A percentile compares a stretch with the other conserved stretches of the same genome.
Evolutionary conservation across 2,329 filamentous ascomycete genomes (phyloP).

Genomic region (Furcasterigmium sp.): DNA sequence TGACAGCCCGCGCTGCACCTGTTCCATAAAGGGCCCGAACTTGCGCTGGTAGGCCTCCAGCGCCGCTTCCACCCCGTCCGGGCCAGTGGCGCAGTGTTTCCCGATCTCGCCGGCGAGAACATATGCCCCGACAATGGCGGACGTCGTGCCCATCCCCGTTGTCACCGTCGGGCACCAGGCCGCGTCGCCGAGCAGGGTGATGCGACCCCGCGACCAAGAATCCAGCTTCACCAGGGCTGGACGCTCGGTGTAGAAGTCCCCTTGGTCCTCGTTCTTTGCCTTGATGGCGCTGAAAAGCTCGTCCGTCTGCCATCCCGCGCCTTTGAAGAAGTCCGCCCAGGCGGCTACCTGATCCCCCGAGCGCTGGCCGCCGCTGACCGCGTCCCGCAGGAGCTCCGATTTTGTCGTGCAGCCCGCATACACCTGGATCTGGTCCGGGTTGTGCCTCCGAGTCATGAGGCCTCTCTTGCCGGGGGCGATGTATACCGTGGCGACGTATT

Average conservation of each 20-base stretch:
- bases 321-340: slow-evolving; percentile 27
- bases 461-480: slow-evolving; percentile 25
- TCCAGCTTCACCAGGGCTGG: neutral
- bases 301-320: slow-evolving; percentile 38
- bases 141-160: slow-evolving; percentile 39
- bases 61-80: neutral
- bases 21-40: neutral
- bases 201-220: slow-evolving; percentile 26
- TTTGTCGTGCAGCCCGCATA: slow-evolving; percentile 26
- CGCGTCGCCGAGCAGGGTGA: slow-evolving; percentile 43
- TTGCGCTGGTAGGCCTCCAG: neutral
- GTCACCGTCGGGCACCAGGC: slow-evolving; percentile 36
- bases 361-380: slow-evolving; percentile 21
- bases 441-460: slow-evolving; percentile 35
- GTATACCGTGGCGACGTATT: slow-evolving; percentile 30
- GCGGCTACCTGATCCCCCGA: slow-evolving; percentile 32
- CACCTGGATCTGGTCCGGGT: slow-evolving; percentile 27
- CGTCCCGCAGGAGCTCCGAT: slow-evolving; percentile 18
- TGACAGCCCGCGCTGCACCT: neutral
- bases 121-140: slow-evolving; percentile 41
- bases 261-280: slow-evolving; percentile 14
- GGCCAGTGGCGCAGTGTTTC: slow-evolving; percentile 2
- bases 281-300: slow-evolving; percentile 36
- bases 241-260: neutral
- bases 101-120: slow-evolving; percentile 43